Evolutionary conservation across 352 stramenopile genomes (phyloP), one percentile per base, ranked within the genome.

Genomic region (Salisapilia sapeloensis): DNA sequence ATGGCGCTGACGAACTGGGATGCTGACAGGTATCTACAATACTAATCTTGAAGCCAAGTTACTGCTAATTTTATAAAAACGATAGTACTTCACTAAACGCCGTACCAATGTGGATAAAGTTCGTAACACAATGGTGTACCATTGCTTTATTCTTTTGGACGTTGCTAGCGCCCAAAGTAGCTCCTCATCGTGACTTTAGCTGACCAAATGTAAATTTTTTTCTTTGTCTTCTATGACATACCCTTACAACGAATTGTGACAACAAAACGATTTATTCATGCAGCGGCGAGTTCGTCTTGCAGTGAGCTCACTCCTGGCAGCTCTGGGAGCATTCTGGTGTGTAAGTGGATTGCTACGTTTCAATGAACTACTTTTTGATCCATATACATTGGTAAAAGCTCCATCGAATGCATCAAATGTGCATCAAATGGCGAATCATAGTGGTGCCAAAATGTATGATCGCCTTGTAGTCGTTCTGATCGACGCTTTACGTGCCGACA

Each of bases 1-100:
- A 96, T 97, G 87, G 75, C 91, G 20, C 65, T 98, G 26, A 97
- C 90, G 7, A 80, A 92, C 47, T 98, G 91, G 89, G 81, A 93
- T 31, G 76, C 85, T 15, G 44, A 86, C 35, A 59, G 53, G 42
- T 70, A 61, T 25, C 74, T 31, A 11, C 13, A 9, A 2, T 16
- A 16, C 4, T 35, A 8, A 11, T 18, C 21, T 40, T 17, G 15
- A 23, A 28, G 38, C 0, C 17, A 13, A 28, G 10, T 4, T 2
- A 4, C 12, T 9, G 5, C 5, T 42, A 7, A 34, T 34, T 38
- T 10, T 8, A 24, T 11, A 11, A 6, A 17, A 14, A 24, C 21
- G 28, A 17, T 18, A 16, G 19, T 27, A 16, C 13, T n/a, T 50
- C 54, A 2, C 62, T 41, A 29, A 79, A 80, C 21, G 63, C 72